Evolutionary conservation across 805 yeast species (phyloP).

Genomic region (Hanseniaspora valbyensis): DNA sequence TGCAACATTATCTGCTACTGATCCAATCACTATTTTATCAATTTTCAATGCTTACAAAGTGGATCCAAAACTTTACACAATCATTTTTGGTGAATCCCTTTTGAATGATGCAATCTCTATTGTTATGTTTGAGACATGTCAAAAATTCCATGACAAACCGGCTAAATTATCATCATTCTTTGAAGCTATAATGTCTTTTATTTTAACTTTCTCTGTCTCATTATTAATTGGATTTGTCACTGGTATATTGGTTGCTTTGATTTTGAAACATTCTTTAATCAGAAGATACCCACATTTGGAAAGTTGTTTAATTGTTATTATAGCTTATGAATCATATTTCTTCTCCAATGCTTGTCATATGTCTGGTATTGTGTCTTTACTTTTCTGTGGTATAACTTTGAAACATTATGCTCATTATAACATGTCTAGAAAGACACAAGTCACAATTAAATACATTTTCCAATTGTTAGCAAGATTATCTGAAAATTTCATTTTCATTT

Average conservation of each 20-base stretch:
- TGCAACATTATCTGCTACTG: constrained; percentile 95
- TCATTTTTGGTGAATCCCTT: constrained; percentile 91
- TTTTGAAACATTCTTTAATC: constrained; percentile 83
- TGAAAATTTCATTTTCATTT: constrained; percentile 93
- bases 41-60: constrained; percentile 96
- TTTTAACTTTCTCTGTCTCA: constrained; percentile 87
- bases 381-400: constrained; percentile 92
- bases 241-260: constrained; percentile 80
- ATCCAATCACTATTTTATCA: constrained; percentile 92
- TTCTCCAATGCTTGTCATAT: constrained; percentile 98
- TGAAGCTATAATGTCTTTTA: constrained; percentile 86
- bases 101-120: constrained; percentile 95
- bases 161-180: constrained; percentile 67
- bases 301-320: constrained; percentile 77
- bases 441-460: constrained; percentile 89
- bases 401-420: constrained; percentile 95
- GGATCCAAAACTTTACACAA: constrained; percentile 93
- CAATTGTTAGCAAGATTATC: constrained; percentile 89
- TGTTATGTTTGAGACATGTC: constrained; percentile 98
- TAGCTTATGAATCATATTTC: constrained; percentile 93
- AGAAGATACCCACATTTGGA: constrained; percentile 95
- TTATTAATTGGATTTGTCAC: constrained; percentile 78
- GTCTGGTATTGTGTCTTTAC: constrained; percentile 93
- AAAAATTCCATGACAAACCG: constrained; percentile 80
- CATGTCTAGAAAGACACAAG: constrained; percentile 94